Conservation (phyloP, 495 filamentous ascomycete species). For the Staphylotrichum longicolle region DNA sequence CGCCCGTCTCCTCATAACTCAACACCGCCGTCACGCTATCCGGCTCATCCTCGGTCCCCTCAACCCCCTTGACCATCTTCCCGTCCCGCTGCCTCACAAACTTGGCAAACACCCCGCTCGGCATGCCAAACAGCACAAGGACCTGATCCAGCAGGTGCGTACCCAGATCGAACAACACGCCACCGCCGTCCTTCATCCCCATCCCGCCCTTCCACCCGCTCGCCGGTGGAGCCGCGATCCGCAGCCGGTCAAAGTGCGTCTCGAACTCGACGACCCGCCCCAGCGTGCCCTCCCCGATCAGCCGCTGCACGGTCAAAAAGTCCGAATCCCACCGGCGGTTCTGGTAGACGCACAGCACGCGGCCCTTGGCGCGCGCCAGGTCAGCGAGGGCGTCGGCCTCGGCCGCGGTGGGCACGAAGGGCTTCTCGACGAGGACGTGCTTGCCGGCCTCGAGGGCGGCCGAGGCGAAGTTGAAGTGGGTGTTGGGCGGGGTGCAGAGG, state of each 20-base stretch:
- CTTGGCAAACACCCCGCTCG: conserved; percentile 64
- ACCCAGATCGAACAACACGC: conserved; percentile 79
- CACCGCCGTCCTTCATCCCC: conserved; percentile 60
- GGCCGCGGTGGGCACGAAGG: conserved; percentile 69
- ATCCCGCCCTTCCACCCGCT: conserved; percentile 66
- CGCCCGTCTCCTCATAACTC: conserved; percentile 57
- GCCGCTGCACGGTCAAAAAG: conserved; percentile 69
- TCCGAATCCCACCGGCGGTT: conserved; percentile 86
- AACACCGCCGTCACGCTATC: conserved; percentile 69
- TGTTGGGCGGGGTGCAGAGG: conserved; percentile 71
- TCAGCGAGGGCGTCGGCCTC: conserved; percentile 70
- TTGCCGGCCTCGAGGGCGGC: conserved; percentile 71
- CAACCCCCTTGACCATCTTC: conserved; percentile 37
- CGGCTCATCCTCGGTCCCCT: conserved; percentile 55
- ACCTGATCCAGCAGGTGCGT: conserved; percentile 82
- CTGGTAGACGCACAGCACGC: conserved; percentile 77
- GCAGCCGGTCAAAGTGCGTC: conserved; percentile 76
- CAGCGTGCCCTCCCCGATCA: conserved; percentile 53
- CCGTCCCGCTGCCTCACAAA: conserved; percentile 63
- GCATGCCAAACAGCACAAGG: conserved; percentile 74
- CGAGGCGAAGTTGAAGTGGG: conserved; percentile 66
- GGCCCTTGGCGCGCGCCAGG: conserved; percentile 60
- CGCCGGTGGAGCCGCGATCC: conserved; percentile 52
- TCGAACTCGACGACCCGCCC: conserved; percentile 78
- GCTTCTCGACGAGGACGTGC: conserved; percentile 87